Conservation (phyloP, 2,329 filamentous ascomycete species). For the Bisporella sp. region DNA sequence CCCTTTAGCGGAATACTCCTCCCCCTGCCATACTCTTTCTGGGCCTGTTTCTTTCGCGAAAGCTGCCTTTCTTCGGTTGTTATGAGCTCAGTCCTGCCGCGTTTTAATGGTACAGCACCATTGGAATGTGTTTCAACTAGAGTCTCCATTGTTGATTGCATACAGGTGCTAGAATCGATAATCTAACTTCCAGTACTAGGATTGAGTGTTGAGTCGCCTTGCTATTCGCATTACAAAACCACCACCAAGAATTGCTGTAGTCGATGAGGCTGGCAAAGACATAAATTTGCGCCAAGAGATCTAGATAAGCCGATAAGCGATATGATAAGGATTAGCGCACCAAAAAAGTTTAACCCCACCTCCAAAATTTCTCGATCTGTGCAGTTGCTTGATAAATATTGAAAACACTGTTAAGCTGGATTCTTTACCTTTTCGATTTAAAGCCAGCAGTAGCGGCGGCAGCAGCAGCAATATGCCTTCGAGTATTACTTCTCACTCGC, state of each 20-base stretch:
- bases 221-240: too few species aligned
- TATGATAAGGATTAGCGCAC: slow-evolving; percentile 12
- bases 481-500: slow-evolving; percentile 66
- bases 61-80: slow-evolving; percentile 22
- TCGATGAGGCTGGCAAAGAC: too few species aligned
- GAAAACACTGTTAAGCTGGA: slow-evolving; percentile 43
- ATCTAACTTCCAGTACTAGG: too few species aligned
- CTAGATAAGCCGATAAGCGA: slow-evolving; percentile 13
- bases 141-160: slow-evolving; percentile 5
- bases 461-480: slow-evolving; percentile 62
- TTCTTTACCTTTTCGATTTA: slow-evolving; percentile 80
- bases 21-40: slow-evolving; percentile 79
- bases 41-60: slow-evolving; percentile 52
- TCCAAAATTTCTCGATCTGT: background rate
- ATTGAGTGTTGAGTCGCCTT: too few species aligned
- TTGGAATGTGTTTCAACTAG: slow-evolving; percentile 32
- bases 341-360: slow-evolving; percentile 8
- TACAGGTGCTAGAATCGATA: too few species aligned
- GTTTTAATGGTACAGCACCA: slow-evolving; percentile 44
- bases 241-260: too few species aligned
- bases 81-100: slow-evolving; percentile 42
- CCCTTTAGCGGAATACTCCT: slow-evolving; percentile 63
- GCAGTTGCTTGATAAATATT: background rate
- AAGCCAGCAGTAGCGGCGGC: slow-evolving; percentile 56
- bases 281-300: too few species aligned